These are phyloP conservation scores for Microcyclospora pomicola DNA, from an alignment of 2,329 filamentous ascomycete species.

Conservation along the genomic window DNA sequence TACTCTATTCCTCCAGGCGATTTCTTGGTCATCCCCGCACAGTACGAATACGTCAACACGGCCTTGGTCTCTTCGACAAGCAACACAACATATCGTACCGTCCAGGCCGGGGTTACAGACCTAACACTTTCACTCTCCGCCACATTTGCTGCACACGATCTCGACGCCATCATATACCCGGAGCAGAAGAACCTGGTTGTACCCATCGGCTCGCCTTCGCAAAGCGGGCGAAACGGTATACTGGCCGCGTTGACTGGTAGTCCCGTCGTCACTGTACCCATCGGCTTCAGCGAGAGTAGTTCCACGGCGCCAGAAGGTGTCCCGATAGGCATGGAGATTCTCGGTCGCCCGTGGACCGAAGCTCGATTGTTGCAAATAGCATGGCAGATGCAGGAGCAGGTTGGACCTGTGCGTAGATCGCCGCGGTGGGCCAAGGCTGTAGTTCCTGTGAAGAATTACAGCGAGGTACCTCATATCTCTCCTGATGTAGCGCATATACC, in stretches of 20 bases:
- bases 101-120: constrained; percentile 36
- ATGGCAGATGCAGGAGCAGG: constrained; percentile 32
- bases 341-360: constrained; percentile 45
- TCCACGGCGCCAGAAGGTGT: constrained; percentile 42
- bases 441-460: constrained; percentile 22
- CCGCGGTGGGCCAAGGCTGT: constrained; percentile 33
- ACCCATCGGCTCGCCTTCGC: constrained; percentile 40
- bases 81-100: constrained; percentile 33
- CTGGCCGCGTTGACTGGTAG: constrained; percentile 40
- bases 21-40: constrained; percentile 46
- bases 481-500: constrained; percentile 32
- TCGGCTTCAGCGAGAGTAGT: constrained; percentile 38
- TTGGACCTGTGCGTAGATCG: constrained; percentile 33
- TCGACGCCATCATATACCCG: constrained; percentile 50
- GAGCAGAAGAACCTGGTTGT: constrained; percentile 52
- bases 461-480: constrained; percentile 30
- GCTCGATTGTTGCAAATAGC: constrained; percentile 40
- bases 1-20: constrained; percentile 32
- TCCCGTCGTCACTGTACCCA: constrained; percentile 41
- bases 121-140: constrained; percentile 38
- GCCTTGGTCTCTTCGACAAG: constrained; percentile 38
- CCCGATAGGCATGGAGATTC: constrained; percentile 51
- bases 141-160: constrained; percentile 35
- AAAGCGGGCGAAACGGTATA: constrained; percentile 47
- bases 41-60: constrained; percentile 42